phyloP scores from a whole-genome alignment of 257 asterid species.

The Salvia hispanica region DNA sequence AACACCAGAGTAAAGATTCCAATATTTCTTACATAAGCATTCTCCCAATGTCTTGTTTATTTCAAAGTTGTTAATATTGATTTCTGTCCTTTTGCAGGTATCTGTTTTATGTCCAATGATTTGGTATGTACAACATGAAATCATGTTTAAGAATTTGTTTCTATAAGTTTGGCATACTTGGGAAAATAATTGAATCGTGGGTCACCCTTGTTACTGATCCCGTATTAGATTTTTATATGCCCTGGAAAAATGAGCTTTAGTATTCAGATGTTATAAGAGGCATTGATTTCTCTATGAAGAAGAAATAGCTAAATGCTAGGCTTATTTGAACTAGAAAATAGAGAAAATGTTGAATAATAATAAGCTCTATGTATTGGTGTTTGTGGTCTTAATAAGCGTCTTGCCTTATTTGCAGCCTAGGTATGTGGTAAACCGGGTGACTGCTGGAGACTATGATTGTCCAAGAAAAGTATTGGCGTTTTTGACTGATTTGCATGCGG shows the following conservation, averaged over 20 bases:
- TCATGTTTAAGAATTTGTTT: conserved; percentile 9
- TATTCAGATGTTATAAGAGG: neutral
- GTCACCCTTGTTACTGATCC: neutral
- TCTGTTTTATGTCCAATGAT: conserved; percentile 95
- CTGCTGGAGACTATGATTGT: conserved; percentile 95
- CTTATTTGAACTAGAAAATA: neutral
- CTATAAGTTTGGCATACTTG: conserved; percentile 19
- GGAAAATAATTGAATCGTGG: conserved; percentile 16
- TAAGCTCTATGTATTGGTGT: neutral
- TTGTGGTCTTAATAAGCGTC: conserved; percentile 5
- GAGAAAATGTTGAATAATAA: neutral
- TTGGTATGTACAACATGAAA: conserved; percentile 60
- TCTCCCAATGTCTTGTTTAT: neutral
- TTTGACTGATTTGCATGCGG: conserved; percentile 85
- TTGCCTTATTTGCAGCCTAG: conserved; percentile 73
- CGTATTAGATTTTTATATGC: conserved; percentile 5
- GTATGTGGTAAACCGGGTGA: conserved; percentile 95
- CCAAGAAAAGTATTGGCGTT: conserved; percentile 85
- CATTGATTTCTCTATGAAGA: neutral
- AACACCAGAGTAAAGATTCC: neutral
- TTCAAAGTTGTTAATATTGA: conserved; percentile 14
- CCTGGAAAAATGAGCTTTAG: neutral
- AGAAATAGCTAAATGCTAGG: neutral
- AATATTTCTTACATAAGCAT: conserved; percentile 3
- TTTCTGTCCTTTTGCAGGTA: conserved; percentile 57